Evolutionary conservation across 140 eudicot species (phyloP).

Genomic region (Ambrosia hybrid): DNA sequence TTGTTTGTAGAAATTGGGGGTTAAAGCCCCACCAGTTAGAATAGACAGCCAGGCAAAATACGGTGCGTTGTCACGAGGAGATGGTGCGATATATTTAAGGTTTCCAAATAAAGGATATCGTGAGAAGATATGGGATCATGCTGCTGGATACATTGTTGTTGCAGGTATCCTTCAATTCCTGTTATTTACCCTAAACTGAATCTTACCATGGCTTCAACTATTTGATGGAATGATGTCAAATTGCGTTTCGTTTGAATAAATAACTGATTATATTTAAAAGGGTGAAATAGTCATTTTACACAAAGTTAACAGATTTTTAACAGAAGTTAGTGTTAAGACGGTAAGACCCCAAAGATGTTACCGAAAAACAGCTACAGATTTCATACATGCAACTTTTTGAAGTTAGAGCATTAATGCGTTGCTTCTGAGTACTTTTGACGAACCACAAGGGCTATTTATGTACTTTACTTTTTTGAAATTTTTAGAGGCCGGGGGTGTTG

Average conservation of each 20-base stretch:
- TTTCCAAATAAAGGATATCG: constrained; percentile 94
- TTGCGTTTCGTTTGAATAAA: neutral
- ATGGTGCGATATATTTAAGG: constrained; percentile 91
- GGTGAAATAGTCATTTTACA: too few species aligned
- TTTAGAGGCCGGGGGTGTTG: constrained; percentile 97
- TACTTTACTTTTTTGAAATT: neutral
- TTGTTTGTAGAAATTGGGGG: constrained; percentile 77
- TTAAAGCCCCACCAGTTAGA: constrained; percentile 91
- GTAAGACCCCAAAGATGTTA: too few species aligned
- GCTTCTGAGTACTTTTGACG: neutral
- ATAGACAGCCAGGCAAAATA: constrained; percentile 99
- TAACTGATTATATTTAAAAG: too few species aligned
- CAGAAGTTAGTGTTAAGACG: too few species aligned
- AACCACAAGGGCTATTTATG: neutral
- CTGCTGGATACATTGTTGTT: constrained; percentile 92
- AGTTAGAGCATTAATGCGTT: neutral
- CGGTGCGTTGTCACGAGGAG: constrained; percentile 95
- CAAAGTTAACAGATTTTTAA: too few species aligned
- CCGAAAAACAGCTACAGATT: too few species aligned
- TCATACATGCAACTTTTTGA: too few species aligned
- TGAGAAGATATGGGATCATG: constrained; percentile 99
- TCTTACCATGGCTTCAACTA: neutral
- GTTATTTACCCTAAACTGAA: neutral
- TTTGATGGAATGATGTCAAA: too few species aligned
- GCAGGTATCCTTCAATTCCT: constrained; percentile 51